These are phyloP conservation scores for Artemisia annua DNA, from an alignment of 129 eudicot species.

Conservation along the genomic window DNA sequence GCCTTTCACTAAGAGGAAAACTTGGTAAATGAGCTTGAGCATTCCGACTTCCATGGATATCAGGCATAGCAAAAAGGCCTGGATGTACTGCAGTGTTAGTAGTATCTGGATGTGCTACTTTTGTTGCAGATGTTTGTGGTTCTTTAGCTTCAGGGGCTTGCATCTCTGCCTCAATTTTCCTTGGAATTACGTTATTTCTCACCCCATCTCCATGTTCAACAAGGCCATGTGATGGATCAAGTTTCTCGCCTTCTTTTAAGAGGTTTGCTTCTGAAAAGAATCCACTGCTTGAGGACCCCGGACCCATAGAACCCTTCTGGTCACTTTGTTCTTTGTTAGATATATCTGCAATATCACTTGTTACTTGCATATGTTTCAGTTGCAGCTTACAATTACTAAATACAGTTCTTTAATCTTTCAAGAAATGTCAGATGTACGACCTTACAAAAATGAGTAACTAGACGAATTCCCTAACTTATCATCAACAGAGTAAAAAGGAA, in stretches of 20 bases:
- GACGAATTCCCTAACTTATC: slow-evolving; percentile 3
- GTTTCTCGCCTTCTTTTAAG: slow-evolving; percentile 50
- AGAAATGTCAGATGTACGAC: not conserved
- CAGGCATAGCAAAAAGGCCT: slow-evolving; percentile 34
- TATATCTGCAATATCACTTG: slow-evolving; percentile 53
- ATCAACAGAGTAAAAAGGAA: not conserved
- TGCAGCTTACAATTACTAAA: not conserved
- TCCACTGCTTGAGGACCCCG: slow-evolving; percentile 49
- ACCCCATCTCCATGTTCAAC: slow-evolving; percentile 28
- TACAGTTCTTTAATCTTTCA: not conserved
- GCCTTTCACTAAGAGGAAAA: slow-evolving; percentile 45
- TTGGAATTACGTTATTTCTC: slow-evolving; percentile 20
- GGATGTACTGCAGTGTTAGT: slow-evolving; percentile 33
- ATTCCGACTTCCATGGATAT: slow-evolving; percentile 35
- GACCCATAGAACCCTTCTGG: slow-evolving; percentile 51
- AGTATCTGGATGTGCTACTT: slow-evolving; percentile 47
- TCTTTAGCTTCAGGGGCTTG: slow-evolving; percentile 42
- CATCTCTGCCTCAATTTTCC: slow-evolving; percentile 48
- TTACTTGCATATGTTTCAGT: slow-evolving; percentile 20
- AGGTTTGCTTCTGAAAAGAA: slow-evolving; percentile 40
- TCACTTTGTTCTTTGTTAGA: slow-evolving; percentile 54
- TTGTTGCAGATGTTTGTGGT: slow-evolving; percentile 41
- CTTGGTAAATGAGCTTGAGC: slow-evolving; percentile 42
- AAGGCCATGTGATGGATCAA: slow-evolving; percentile 30
- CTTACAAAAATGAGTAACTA: not conserved